Base-by-base conservation (phyloP, 2,329 filamentous ascomycete genomes). In the Escovopsis sp. region DNA sequence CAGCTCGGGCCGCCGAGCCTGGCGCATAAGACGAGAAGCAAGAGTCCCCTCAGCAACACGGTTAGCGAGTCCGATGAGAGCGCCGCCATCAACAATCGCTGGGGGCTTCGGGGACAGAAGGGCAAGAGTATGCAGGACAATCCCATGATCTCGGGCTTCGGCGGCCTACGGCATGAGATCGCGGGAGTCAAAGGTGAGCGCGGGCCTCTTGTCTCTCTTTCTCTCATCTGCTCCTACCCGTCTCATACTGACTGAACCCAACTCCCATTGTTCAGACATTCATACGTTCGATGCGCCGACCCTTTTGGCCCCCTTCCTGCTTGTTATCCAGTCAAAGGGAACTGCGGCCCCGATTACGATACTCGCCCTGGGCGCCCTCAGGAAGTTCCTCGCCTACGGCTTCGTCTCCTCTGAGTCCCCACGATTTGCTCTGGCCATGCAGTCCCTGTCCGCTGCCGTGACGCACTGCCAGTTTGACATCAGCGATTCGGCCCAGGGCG, bases 391-490 rank as follows among this genome's bases (percentile, higher is more conserved):
- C 48, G 82, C 88, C 5, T 98, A 98, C 61, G 86, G 89, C 46
- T 85, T 98, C 54, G 83, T 98, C 53, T 81, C 80, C 47, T 76
- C 77, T 43, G 73, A 80, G 38, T 95, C 87, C 23, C 89, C 88
- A n/a, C 76, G 88, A 42, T 84, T 96, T 47, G 75, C 85, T 9
- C 72, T 91, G 50, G 91, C 86, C 12, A 94, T 98, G 86, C 91
- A 96, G 61, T 79, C 88, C 4, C 70, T 98, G 26, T 94, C 89
- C 12, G 85, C 87, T 12, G 91, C 91, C 6, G 91, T 98, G 48
- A 98, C 91, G 39, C 89, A 98, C 60, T 98, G 91, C 58, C 82
- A 93, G 46, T 98, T 98, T 55, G 91, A 96, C 62, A 89, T 91
- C 26, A 95, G 86, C 59, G 91, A 98, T 59, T 86, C 86, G 15